A percentile compares a stretch with the other conserved stretches of the same genome.
These are phyloP conservation scores for Malbranchea zuffiana DNA, from an alignment of 2,329 filamentous ascomycete species.

Conservation along the genomic window DNA sequence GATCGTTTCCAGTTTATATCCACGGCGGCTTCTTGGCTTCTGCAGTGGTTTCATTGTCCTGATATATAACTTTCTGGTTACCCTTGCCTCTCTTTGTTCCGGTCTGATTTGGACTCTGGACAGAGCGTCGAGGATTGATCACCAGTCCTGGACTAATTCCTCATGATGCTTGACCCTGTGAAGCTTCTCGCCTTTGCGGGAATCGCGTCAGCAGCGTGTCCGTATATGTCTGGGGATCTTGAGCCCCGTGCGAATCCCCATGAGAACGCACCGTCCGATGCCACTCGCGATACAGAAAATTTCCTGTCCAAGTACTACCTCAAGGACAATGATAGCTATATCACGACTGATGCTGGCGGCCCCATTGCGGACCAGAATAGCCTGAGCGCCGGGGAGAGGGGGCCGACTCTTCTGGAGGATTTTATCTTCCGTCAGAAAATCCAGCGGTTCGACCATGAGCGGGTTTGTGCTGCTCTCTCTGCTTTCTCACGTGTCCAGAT, in stretches of 20 bases:
- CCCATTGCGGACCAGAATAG: conserved; percentile 58
- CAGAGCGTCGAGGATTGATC: too few species aligned
- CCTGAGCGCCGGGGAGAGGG: conserved; percentile 55
- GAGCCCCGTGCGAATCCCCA: conserved; percentile 12
- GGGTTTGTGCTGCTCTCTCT: conserved; percentile 37
- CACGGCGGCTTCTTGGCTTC: too few species aligned
- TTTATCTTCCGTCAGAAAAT: conserved; percentile 65
- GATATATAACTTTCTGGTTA: too few species aligned
- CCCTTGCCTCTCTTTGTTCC: too few species aligned
- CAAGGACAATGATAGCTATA: conserved; percentile 45
- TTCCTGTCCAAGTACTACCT: conserved; percentile 37
- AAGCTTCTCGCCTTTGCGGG: conserved; percentile 23
- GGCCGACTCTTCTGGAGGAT: conserved; percentile 59
- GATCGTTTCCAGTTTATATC: too few species aligned
- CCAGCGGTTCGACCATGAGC: conserved; percentile 58
- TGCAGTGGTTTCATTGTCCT: too few species aligned
- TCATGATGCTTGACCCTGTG: conserved; percentile 10
- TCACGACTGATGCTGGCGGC: conserved; percentile 58
- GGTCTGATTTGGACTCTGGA: too few species aligned
- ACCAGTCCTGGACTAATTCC: too few species aligned
- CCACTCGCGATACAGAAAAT: conserved; percentile 26
- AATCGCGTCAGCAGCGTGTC: conserved; percentile 31
- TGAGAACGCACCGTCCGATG: conserved; percentile 15
- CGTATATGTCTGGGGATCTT: conserved; percentile 31
- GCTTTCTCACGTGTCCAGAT: background rate